phyloP scores from a whole-genome alignment of 2,329 filamentous ascomycete species.

The Thielaviopsis euricoi region DNA sequence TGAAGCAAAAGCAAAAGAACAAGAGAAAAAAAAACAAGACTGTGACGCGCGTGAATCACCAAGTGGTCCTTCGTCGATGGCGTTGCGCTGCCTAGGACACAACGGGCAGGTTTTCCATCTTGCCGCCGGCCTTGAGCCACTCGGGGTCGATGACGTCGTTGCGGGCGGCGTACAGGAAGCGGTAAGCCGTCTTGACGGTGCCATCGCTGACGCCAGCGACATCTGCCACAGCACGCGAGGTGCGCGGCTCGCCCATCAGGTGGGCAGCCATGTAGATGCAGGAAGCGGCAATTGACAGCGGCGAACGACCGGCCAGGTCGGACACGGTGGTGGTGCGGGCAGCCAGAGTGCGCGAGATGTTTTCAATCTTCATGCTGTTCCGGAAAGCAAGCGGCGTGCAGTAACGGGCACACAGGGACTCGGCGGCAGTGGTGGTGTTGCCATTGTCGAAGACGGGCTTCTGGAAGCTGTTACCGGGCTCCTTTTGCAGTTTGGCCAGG shows the following conservation, averaged over 20 bases:
- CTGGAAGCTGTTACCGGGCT: conserved; percentile 28
- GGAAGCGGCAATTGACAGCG: conserved; percentile 81
- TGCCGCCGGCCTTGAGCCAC: conserved; percentile 59
- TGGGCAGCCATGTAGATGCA: conserved; percentile 94
- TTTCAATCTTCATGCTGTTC: conserved; percentile 55
- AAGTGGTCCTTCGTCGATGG: background rate
- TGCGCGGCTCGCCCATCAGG: conserved; percentile 61
- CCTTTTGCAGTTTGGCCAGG: conserved; percentile 56
- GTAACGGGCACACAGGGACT: conserved; percentile 76
- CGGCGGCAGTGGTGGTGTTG: conserved; percentile 58
- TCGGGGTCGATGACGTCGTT: conserved; percentile 59
- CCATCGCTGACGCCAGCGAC: conserved; percentile 89
- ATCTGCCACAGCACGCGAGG: conserved; percentile 70
- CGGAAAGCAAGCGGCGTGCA: conserved; percentile 67
- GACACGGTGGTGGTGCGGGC: conserved; percentile 61
- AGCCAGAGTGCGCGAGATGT: conserved; percentile 64
- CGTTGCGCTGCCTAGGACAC: background rate
- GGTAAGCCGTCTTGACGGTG: conserved; percentile 92
- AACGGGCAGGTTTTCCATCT: conserved; percentile 52
- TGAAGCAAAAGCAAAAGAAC: background rate
- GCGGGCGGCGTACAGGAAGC: conserved; percentile 60
- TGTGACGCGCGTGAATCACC: background rate
- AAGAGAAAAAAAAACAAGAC: background rate
- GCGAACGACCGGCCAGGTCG: conserved; percentile 79
- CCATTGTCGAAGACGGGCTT: conserved; percentile 52